Conservation (phyloP, 148 eudicot species). For the Selenicereus undatus region DNA sequence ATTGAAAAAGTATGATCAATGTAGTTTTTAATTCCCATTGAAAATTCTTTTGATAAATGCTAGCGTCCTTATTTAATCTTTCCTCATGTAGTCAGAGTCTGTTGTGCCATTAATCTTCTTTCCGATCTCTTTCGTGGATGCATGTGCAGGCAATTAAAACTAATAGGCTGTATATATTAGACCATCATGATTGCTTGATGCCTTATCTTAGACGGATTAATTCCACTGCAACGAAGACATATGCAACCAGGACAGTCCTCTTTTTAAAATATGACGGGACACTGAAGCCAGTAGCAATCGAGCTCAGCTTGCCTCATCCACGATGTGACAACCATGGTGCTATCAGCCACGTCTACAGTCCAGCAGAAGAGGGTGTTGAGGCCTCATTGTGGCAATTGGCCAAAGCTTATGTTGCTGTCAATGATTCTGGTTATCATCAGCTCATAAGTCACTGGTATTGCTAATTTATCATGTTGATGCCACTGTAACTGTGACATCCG, state of each 20-base stretch:
- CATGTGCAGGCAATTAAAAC: slow-evolving; percentile 2
- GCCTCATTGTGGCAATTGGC: slow-evolving; percentile 80
- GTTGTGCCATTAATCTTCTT: background rate
- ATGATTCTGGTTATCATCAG: slow-evolving; percentile 68
- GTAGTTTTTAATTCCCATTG: background rate
- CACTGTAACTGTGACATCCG: background rate
- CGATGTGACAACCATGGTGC: slow-evolving; percentile 31
- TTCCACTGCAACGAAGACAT: slow-evolving; percentile 12
- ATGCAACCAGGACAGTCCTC: slow-evolving; percentile 38
- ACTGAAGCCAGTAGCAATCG: slow-evolving; percentile 32
- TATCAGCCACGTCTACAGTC: slow-evolving; percentile 47
- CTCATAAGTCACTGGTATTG: slow-evolving; percentile 65
- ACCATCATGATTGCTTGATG: background rate
- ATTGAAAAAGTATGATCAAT: background rate
- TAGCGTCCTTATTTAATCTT: background rate
- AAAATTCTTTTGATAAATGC: background rate
- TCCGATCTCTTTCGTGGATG: background rate
- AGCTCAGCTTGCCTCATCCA: slow-evolving; percentile 26
- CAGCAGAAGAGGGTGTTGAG: slow-evolving; percentile 41
- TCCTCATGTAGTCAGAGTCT: background rate
- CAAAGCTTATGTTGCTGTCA: slow-evolving; percentile 63
- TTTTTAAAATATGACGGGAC: slow-evolving; percentile 19
- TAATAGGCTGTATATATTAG: background rate
- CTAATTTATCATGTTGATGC: background rate
- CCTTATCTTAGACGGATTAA: slow-evolving; percentile 3